Conservation (phyloP, 306 rosid genomes). For the Psophocarpus tetragonolobus region DNA sequence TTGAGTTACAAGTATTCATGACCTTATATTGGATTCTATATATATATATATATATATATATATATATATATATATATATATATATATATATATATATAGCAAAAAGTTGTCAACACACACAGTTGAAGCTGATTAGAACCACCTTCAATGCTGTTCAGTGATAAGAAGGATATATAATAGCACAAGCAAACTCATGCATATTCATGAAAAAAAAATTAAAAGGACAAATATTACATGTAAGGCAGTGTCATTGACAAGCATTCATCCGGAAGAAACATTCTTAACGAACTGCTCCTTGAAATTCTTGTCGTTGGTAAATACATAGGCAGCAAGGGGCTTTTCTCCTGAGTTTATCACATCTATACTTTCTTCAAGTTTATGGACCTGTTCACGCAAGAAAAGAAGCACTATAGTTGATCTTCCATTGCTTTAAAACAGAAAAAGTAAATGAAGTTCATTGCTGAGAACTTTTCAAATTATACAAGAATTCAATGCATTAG, state of each 20-base stretch:
- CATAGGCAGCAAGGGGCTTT: slow-evolving; percentile 93
- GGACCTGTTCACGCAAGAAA: slow-evolving; percentile 57
- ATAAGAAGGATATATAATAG: not conserved
- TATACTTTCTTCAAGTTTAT: slow-evolving; percentile 75
- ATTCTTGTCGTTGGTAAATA: slow-evolving; percentile 69
- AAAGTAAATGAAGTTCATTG: not conserved
- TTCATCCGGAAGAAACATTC: slow-evolving; percentile 76
- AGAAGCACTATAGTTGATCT: not conserved
- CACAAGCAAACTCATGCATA: not conserved
- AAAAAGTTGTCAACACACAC: not conserved
- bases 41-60: too few species aligned
- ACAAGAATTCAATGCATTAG: too few species aligned
- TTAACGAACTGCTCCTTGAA: slow-evolving; percentile 73
- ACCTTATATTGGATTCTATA: too few species aligned
- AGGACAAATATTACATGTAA: slow-evolving; percentile 47
- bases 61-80: too few species aligned
- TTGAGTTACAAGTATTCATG: too few species aligned
- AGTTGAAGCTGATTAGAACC: not conserved
- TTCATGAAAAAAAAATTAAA: not conserved
- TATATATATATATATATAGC: too few species aligned
- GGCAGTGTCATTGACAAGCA: slow-evolving; percentile 77
- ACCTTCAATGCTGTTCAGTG: not conserved
- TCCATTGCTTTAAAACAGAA: not conserved
- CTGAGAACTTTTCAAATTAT: too few species aligned
- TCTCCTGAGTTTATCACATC: slow-evolving; percentile 73